Conservation (phyloP, 2,329 filamentous ascomycete genomes). For the Escovopsis sp. region DNA sequence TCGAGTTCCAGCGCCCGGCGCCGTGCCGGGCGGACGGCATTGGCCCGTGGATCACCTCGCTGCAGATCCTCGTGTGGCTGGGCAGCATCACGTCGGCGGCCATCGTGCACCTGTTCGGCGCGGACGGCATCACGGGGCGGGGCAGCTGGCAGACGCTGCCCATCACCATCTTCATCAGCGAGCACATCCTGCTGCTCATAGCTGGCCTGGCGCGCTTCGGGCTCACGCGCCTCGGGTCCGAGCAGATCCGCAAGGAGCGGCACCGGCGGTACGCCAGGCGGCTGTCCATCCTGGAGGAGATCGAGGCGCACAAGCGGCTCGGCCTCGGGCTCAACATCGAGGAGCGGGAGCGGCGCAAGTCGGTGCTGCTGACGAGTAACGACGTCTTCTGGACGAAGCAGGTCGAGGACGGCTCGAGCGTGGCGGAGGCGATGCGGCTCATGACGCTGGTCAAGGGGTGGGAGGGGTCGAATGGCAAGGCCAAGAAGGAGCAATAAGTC, state of each 20-base stretch:
- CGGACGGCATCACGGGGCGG: slow-evolving; percentile 37
- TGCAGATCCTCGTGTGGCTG: slow-evolving; percentile 56
- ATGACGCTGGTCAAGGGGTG: slow-evolving; percentile 17
- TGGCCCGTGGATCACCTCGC: slow-evolving; percentile 55
- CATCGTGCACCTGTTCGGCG: slow-evolving; percentile 58
- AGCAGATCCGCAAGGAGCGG: slow-evolving; percentile 25
- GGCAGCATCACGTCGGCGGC: slow-evolving; percentile 59
- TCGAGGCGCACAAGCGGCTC: slow-evolving; percentile 23
- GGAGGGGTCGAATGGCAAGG: slow-evolving; percentile 4
- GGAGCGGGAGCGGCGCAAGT: slow-evolving; percentile 24
- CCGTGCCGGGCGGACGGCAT: slow-evolving; percentile 59
- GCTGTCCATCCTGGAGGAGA: slow-evolving; percentile 22
- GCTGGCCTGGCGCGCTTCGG: slow-evolving; percentile 26
- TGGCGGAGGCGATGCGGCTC: slow-evolving; percentile 18
- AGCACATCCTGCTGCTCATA: slow-evolving; percentile 54
- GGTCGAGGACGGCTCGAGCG: slow-evolving; percentile 23
- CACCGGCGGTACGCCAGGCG: slow-evolving; percentile 23
- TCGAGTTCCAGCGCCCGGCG: slow-evolving; percentile 56
- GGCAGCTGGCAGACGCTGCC: slow-evolving; percentile 48
- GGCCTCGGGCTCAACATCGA: slow-evolving; percentile 19
- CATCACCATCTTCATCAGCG: slow-evolving; percentile 56
- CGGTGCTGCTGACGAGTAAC: slow-evolving; percentile 16
- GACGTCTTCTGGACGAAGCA: slow-evolving; percentile 29
- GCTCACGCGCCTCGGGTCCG: slow-evolving; percentile 24
- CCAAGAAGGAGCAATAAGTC: slow-evolving; percentile 1